Evolutionary conservation across 1,139 yeast species (phyloP).

Genomic region (Eremothecium coryli): DNA sequence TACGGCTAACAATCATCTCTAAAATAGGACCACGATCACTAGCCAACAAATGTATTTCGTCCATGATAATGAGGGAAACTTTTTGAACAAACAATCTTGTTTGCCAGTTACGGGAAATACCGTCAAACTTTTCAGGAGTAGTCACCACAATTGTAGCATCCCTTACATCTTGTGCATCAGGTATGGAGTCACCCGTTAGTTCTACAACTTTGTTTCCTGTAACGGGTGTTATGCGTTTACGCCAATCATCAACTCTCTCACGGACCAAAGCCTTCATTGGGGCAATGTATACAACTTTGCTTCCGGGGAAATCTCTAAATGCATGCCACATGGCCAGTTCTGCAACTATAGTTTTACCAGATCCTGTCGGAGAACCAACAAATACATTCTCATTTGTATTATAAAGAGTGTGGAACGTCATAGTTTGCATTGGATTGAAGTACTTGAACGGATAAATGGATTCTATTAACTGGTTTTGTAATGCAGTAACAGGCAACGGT

Average conservation of each 20-base stretch:
- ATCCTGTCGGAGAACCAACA: slow-evolving; percentile 97
- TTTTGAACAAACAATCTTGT: slow-evolving; percentile 87
- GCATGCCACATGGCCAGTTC: slow-evolving; percentile 98
- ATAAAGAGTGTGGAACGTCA: slow-evolving; percentile 86
- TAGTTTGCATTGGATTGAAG: slow-evolving; percentile 98
- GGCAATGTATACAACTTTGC: slow-evolving; percentile 89
- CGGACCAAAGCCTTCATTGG: slow-evolving; percentile 98
- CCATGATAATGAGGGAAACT: slow-evolving; percentile 90
- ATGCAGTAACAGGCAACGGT: slow-evolving; percentile 77
- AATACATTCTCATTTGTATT: slow-evolving; percentile 71
- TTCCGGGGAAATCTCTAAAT: slow-evolving; percentile 64
- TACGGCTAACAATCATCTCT: slow-evolving; percentile 97
- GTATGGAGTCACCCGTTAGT: slow-evolving; percentile 92
- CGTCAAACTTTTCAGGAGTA: slow-evolving; percentile 97
- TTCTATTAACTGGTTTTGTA: slow-evolving; percentile 62
- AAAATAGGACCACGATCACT: slow-evolving; percentile 97
- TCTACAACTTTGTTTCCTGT: slow-evolving; percentile 73
- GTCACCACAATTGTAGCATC: slow-evolving; percentile 90
- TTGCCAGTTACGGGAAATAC: slow-evolving; percentile 98
- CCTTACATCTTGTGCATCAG: slow-evolving; percentile 77
- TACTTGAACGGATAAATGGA: slow-evolving; percentile 70
- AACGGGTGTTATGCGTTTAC: slow-evolving; percentile 52
- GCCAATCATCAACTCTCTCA: slow-evolving; percentile 96
- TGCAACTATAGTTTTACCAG: slow-evolving; percentile 96
- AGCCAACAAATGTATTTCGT: slow-evolving; percentile 92